Percentiles rank a stretch among this genome's conserved stretches.
phyloP scores from a whole-genome alignment of 306 rosid genomes.

The Medicago ruthenica region DNA sequence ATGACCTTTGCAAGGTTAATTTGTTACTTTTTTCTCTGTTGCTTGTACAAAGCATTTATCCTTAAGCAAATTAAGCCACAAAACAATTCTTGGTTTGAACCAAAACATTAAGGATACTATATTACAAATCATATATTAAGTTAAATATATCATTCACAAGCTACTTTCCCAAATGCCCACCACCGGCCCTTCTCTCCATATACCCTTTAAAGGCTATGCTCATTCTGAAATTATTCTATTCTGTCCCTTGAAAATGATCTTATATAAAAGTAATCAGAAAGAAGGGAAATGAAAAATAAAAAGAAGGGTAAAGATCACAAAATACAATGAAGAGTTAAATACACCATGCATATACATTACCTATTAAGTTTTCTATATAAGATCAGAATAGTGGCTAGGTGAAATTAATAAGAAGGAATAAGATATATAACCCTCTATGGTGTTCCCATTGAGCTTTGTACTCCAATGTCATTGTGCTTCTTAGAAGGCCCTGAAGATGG shows the following conservation, averaged over 20 bases:
- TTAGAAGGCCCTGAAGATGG: slow-evolving; percentile 93
- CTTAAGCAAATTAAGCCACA: slow-evolving; percentile 30
- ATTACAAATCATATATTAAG: slow-evolving; percentile 21
- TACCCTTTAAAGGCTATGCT: slow-evolving; percentile 24
- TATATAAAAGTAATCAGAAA: slow-evolving; percentile 8
- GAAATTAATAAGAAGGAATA: neutral
- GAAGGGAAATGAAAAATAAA: neutral
- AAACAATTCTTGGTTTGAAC: slow-evolving; percentile 26
- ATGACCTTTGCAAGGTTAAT: slow-evolving; percentile 17
- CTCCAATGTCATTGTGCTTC: slow-evolving; percentile 71
- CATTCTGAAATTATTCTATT: slow-evolving; percentile 8
- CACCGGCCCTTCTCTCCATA: no score
- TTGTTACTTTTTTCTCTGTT: slow-evolving; percentile 13
- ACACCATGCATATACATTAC: slow-evolving; percentile 38
- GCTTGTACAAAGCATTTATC: slow-evolving; percentile 36
- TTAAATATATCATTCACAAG: slow-evolving; percentile 29
- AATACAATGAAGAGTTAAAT: slow-evolving; percentile 15
- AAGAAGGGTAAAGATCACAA: neutral
- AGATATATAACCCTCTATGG: slow-evolving; percentile 44
- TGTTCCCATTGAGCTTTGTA: slow-evolving; percentile 56
- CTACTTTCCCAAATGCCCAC: no score
- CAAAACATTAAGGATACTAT: slow-evolving; percentile 12
- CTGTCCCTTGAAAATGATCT: slow-evolving; percentile 40
- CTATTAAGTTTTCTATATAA: slow-evolving; percentile 1
- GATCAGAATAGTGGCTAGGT: neutral